Evolutionary conservation across 257 asterid species (phyloP), one percentile per base, ranked within the genome.

Genomic region (Euphrasia confusa): DNA sequence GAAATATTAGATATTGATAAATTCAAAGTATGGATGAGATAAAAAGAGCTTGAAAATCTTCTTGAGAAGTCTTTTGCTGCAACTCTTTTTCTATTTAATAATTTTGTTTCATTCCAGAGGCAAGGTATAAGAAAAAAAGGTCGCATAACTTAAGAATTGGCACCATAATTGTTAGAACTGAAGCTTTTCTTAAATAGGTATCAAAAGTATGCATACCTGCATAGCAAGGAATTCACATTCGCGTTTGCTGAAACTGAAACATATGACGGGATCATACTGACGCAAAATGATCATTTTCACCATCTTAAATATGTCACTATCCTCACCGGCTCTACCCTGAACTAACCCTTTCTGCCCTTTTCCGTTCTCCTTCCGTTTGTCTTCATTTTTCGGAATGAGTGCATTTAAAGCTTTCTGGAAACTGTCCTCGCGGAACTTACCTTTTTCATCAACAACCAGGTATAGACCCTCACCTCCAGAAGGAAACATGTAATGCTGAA

Each of bases 201-300:
- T 40, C 37, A 54, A 60, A 18, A 44, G 24, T 4, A 21, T 28
- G 7, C 13, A 35, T 73, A 93, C 99, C 99, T 93, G 97, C 97
- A 93, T 93, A 21, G 99, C 99, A 60, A 93, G 97, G 61, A 70
- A 79, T 85, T 93, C 99, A 82, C 99, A 93, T 60, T 93, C 99
- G 69, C 96, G 85, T 83, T 93, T 93, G 86, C 99, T 93, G 87
- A 93, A 93, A 78, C 99, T 93, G 79, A 93, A 93, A 71, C 97
- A 93, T 86, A 93, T 89, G 64, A 93, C 96, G 53, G 99, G 99
- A 78, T 93, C 99, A 73, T 93, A 93, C 67, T 89, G 97, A 30
- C 94, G 92, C 75, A 80, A 77, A 68, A 89, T 85, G 70, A 89
- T 89, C 99, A 87, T 93, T 78, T 93, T 93, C 78, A 93, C 97